These are phyloP conservation scores for Penicillium dipodomyicola DNA, from an alignment of 495 filamentous ascomycete species.

Conservation along the genomic window DNA sequence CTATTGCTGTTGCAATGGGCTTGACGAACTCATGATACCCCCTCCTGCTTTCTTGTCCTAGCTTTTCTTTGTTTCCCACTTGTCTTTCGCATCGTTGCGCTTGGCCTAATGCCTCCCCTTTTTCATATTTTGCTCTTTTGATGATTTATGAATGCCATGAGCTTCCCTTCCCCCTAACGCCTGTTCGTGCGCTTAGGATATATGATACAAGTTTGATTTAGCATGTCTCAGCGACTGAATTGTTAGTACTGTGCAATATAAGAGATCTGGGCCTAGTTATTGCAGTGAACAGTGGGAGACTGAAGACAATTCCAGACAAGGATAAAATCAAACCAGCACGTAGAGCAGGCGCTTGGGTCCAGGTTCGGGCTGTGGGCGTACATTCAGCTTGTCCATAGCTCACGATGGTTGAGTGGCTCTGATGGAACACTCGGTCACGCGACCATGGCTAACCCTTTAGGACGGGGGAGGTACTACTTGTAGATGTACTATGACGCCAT, in stretches of 20 bases:
- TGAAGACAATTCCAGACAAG: no score
- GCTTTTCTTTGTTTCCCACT: background rate
- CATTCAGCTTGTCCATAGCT: no score
- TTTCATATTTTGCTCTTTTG: slow-evolving; percentile 8
- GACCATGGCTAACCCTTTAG: no score
- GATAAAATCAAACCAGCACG: no score
- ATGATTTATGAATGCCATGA: slow-evolving; percentile 31
- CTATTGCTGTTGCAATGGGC: slow-evolving; percentile 20
- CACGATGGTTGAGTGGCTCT: no score
- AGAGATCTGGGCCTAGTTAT: background rate
- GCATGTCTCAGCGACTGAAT: background rate
- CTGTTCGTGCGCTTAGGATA: background rate
- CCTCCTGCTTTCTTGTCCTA: slow-evolving; percentile 4
- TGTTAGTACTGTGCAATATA: background rate
- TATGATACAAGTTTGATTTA: slow-evolving; percentile 13
- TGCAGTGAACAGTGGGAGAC: background rate
- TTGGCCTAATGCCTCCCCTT: background rate
- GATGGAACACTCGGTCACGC: no score
- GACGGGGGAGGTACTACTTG: no score
- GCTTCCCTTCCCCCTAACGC: background rate
- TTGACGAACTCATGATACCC: slow-evolving; percentile 31
- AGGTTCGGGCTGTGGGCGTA: no score
- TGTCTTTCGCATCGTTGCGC: slow-evolving; percentile 5
- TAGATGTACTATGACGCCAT: no score
- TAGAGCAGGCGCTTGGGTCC: no score